phyloP scores from a whole-genome alignment of 805 yeast genomes.

The Sungouiella thailandica region DNA sequence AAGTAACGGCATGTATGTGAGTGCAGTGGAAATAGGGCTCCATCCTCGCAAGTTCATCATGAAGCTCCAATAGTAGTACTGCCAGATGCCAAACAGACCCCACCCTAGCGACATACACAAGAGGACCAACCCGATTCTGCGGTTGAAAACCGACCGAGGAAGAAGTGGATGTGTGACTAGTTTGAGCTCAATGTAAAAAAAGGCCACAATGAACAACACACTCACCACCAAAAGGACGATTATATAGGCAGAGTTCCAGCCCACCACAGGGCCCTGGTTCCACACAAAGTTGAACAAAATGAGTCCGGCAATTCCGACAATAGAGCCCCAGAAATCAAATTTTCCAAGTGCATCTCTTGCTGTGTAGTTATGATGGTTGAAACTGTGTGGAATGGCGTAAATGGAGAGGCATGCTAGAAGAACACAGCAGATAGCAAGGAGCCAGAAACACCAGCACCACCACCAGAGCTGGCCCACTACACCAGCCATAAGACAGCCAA shows the following conservation, averaged over 20 bases:
- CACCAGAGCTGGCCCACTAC: constrained; percentile 40
- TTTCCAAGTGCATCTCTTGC: constrained; percentile 8
- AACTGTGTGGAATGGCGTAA: constrained; percentile 34
- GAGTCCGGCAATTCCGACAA: constrained; percentile 54
- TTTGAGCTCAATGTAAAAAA: constrained; percentile 45
- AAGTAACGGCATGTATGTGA: constrained; percentile 43
- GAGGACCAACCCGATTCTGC: constrained; percentile 45
- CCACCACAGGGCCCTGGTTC: constrained; percentile 71
- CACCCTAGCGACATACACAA: constrained; percentile 57
- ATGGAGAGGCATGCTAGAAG: constrained; percentile 26
- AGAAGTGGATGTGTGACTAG: constrained; percentile 47
- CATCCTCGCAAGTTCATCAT: constrained; percentile 46
- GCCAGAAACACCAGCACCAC: constrained; percentile 63
- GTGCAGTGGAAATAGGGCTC: constrained; percentile 27
- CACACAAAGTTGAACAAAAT: constrained; percentile 62
- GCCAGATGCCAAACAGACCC: constrained; percentile 75
- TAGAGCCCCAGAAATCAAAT: constrained; percentile 39
- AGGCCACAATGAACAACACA: constrained; percentile 32
- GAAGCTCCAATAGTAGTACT: constrained; percentile 56
- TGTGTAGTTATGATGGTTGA: constrained; percentile 12
- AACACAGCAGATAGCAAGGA: constrained; percentile 37
- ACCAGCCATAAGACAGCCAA: constrained; percentile 51
- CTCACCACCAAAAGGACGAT: constrained; percentile 54
- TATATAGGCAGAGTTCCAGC: constrained; percentile 60
- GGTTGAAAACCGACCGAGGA: constrained; percentile 45